Evolutionary conservation across 345 rosid species (phyloP).

Genomic region (Mangifera indica): DNA sequence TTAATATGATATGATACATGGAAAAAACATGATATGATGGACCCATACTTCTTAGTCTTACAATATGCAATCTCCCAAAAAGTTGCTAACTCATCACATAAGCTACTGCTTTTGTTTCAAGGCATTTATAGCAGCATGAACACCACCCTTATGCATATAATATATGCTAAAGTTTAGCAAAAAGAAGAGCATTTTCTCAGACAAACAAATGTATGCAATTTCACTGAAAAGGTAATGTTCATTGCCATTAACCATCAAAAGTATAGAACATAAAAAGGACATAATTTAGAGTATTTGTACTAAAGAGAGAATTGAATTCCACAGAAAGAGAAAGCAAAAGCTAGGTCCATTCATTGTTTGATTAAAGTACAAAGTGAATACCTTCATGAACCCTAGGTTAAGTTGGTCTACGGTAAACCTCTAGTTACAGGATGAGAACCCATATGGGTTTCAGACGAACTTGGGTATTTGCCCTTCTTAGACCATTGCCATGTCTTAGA

Average conservation of each 20-base stretch:
- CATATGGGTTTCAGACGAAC: constrained; percentile 38
- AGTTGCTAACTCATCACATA: neutral
- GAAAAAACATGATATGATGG: constrained; percentile 9
- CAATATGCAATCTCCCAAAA: neutral
- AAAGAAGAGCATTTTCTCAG: constrained; percentile 1
- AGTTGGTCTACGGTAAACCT: constrained; percentile 40
- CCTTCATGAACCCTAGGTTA: constrained; percentile 41
- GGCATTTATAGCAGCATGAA: neutral
- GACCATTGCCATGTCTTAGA: constrained; percentile 97
- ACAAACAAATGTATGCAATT: neutral
- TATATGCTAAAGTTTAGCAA: neutral
- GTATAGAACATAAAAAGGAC: constrained; percentile 9
- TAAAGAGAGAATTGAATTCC: constrained; percentile 22
- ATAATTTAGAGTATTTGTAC: constrained; percentile 5
- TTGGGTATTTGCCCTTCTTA: constrained; percentile 53
- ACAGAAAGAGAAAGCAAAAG: constrained; percentile 22
- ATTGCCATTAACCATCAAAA: constrained; percentile 3
- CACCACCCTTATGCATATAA: too few species aligned
- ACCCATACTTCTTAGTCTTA: constrained; percentile 8
- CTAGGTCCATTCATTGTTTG: constrained; percentile 25
- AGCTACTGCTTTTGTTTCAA: neutral
- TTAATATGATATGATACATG: neutral
- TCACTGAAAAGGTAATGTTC: constrained; percentile 7
- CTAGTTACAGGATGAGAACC: constrained; percentile 28
- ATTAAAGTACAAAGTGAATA: constrained; percentile 33